phyloP scores from a whole-genome alignment of 2,329 filamentous ascomycete genomes.

The Colletotrichum agaves region DNA sequence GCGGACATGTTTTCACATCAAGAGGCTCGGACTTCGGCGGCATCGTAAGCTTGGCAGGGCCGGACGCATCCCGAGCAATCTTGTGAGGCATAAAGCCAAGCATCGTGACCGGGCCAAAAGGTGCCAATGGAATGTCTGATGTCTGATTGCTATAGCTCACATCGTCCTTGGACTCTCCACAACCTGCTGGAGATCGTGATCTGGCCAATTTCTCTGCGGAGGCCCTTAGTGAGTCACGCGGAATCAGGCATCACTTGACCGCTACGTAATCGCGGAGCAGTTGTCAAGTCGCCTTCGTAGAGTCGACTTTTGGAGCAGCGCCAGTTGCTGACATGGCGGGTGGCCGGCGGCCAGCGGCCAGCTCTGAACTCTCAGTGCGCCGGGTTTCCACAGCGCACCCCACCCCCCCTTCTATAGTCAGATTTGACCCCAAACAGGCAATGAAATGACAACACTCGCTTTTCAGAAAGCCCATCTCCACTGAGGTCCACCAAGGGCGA shows the following conservation, averaged over 20 bases:
- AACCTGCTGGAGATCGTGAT: slow-evolving; percentile 21
- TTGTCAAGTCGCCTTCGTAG: slow-evolving; percentile 10
- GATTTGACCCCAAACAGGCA: slow-evolving; percentile 31
- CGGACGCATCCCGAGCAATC: slow-evolving; percentile 15
- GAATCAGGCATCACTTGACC: slow-evolving; percentile 19
- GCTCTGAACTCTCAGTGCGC: slow-evolving; percentile 6
- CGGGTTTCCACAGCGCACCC: neutral
- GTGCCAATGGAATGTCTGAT: slow-evolving; percentile 20
- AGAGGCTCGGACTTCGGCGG: slow-evolving; percentile 23
- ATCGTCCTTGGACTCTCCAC: neutral
- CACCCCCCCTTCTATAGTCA: neutral
- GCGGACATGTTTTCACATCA: slow-evolving; percentile 23
- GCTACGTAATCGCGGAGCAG: slow-evolving; percentile 14
- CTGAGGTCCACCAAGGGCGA: slow-evolving; percentile 15
- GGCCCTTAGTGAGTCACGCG: neutral
- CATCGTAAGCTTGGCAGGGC: slow-evolving; percentile 23
- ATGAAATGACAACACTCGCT: slow-evolving; percentile 31
- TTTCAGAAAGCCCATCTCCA: slow-evolving; percentile 23
- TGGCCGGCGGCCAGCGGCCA: slow-evolving; percentile 35
- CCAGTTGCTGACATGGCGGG: slow-evolving; percentile 28
- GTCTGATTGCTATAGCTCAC: slow-evolving; percentile 23
- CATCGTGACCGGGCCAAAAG: slow-evolving; percentile 26
- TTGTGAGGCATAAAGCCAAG: slow-evolving; percentile 28
- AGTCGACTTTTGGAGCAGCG: slow-evolving; percentile 2
- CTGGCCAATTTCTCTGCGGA: slow-evolving; percentile 3